Evolutionary conservation across 2,329 filamentous ascomycete species (phyloP).

Genomic region (Blastomyces gilchristii): DNA sequence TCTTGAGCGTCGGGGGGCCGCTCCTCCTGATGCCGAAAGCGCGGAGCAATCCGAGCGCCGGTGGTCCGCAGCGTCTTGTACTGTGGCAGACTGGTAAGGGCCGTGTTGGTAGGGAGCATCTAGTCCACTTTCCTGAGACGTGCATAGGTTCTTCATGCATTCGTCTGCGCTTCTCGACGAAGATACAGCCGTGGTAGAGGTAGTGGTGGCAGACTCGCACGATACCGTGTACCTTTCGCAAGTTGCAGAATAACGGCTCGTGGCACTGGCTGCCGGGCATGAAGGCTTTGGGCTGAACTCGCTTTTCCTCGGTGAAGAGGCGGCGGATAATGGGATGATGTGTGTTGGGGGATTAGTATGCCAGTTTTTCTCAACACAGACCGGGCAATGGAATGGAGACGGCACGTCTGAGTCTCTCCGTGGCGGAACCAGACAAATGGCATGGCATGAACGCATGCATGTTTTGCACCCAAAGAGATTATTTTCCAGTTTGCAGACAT

Average conservation of each 20-base stretch:
- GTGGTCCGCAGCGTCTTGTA: background rate
- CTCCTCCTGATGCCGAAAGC: background rate
- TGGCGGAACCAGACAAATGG: background rate
- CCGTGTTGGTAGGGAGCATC: background rate
- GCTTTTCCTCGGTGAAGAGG: background rate
- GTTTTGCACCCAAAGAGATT: constrained; percentile 3
- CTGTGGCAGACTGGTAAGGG: background rate
- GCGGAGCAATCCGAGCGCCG: background rate
- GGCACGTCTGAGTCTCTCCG: background rate
- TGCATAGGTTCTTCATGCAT: background rate
- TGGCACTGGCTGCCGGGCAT: background rate
- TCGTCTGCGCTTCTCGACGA: background rate
- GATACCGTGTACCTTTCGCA: background rate
- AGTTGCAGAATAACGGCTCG: background rate
- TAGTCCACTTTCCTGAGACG: background rate
- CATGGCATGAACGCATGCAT: constrained; percentile 6
- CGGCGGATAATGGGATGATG: background rate
- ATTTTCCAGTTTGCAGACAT: constrained; percentile 2
- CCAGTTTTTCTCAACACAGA: constrained; percentile 1
- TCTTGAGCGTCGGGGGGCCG: background rate
- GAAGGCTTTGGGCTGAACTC: background rate
- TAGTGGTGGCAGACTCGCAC: background rate
- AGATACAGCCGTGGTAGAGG: background rate
- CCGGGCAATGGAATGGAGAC: background rate
- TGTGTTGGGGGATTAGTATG: background rate